Base-by-base conservation (phyloP, 495 filamentous ascomycete species). In the Penicillium silybi region DNA sequence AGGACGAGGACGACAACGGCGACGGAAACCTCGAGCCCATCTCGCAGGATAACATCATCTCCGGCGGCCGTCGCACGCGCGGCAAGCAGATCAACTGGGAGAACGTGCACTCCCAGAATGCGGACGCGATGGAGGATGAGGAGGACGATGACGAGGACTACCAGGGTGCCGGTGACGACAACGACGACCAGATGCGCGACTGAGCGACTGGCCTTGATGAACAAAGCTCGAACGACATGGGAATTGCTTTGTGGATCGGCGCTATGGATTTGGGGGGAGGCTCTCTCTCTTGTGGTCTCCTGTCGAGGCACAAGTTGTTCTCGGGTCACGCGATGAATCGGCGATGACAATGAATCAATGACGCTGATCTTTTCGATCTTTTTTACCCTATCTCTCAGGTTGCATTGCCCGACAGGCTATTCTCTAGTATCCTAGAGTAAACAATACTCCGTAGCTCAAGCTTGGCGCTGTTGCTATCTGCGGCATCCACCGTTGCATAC, bases 1-100 rank as follows among this genome's bases (percentile, higher is more conserved):
- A 82, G 10, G 82, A 83, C 38, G 86, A 86, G 2, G 87, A 88
- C 11, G 88, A 85, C 9, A 89, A 93, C 2, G 87, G 87, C 11
- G 88, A 85, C 11, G 90, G 92, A 60, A 85, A 88, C 70, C 83
- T 96, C 74, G 88, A 91, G 67, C 91, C 90, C 68, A 95, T 97
- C 67, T 89, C 95, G 65, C 70, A 80, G 34, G 79, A 81, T 57
- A 97, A 97, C 78, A 96, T 97, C 72, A 83, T 97, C 63, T 42
- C 54, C 8, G 76, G 71, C 51, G 87, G 87, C 63, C 80, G 86
- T 38, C 92, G 93, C 67, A 98, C 93, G 35, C 92, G 93, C 58
- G 86, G 88, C 57, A 86, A 86, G 64, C 68, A 72, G 37, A 90
- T 95, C 56, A 85, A 95, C 75, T 95, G 85, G 66, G 85, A 84